Percentiles rank a stretch among this genome's conserved stretches.
Evolutionary conservation across 2,329 filamentous ascomycete species (phyloP).

Genomic region (Thermoascus crustaceus): DNA sequence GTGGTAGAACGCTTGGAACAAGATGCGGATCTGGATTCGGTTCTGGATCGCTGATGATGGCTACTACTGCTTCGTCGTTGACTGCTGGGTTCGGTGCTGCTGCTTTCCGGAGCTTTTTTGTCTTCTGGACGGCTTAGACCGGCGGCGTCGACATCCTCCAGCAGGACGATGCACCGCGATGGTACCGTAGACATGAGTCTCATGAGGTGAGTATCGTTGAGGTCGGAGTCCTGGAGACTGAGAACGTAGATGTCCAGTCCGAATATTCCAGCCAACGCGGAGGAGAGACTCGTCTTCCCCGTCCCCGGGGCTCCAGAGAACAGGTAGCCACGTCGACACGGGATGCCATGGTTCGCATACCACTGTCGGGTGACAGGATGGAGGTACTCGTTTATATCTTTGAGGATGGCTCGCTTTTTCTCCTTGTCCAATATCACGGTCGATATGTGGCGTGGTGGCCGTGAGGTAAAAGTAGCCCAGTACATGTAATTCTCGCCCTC

Average conservation of each 20-base stretch:
- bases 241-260: conserved; percentile 60
- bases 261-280: conserved; percentile 58
- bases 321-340: conserved; percentile 66
- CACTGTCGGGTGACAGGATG: conserved; percentile 57
- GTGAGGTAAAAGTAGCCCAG: conserved; percentile 52
- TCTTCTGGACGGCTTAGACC: conserved; percentile 41
- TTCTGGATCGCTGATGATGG: neutral
- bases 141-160: conserved; percentile 63
- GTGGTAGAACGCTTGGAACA: no score
- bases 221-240: conserved; percentile 49
- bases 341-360: conserved; percentile 69
- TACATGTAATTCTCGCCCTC: conserved; percentile 32
- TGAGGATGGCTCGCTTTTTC: conserved; percentile 58
- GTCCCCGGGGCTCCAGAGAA: conserved; percentile 70
- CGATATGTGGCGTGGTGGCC: conserved; percentile 63
- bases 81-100: conserved; percentile 4
- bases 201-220: conserved; percentile 56
- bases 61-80: neutral
- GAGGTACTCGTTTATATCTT: conserved; percentile 71
- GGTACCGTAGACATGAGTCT: conserved; percentile 54
- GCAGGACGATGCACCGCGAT: conserved; percentile 54
- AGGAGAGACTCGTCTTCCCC: conserved; percentile 63
- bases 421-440: conserved; percentile 64
- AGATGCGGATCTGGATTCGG: neutral
- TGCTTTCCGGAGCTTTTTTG: conserved; percentile 17